Percentiles rank a stretch among this genome's conserved stretches.
Evolutionary conservation across 164 flowering plant species (phyloP).

Genomic region (Stephania yunnanensis): DNA sequence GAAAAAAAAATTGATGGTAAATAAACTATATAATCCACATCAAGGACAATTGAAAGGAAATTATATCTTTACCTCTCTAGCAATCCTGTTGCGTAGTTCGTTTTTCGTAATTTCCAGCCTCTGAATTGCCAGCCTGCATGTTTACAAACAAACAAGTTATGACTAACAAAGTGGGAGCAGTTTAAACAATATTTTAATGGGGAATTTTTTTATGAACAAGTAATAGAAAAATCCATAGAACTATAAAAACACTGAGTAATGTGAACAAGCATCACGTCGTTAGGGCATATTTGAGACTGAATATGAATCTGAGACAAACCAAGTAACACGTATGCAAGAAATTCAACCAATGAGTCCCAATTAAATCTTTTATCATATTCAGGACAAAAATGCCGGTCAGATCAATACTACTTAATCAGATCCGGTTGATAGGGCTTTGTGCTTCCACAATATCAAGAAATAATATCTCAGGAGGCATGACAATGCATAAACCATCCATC

Average conservation of each 20-base stretch:
- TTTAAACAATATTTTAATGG: neutral
- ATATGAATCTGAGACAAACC: neutral
- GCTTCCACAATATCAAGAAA: neutral
- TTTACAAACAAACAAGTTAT: slow-evolving; percentile 11
- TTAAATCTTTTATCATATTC: neutral
- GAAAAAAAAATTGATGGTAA: slow-evolving; percentile 15
- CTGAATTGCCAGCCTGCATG: slow-evolving; percentile 86
- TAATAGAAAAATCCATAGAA: neutral
- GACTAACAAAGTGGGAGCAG: neutral
- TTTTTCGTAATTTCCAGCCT: slow-evolving; percentile 91
- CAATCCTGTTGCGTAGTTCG: slow-evolving; percentile 89
- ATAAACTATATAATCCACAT: neutral
- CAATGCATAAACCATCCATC: neutral
- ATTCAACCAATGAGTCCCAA: too few relatives aligned
- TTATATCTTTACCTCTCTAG: slow-evolving; percentile 66
- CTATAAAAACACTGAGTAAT: neutral
- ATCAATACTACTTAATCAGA: neutral
- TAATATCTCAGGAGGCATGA: neutral
- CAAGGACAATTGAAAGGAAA: slow-evolving; percentile 7
- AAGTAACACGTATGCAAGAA: too few relatives aligned
- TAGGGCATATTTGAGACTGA: neutral
- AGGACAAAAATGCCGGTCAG: neutral
- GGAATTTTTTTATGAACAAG: neutral
- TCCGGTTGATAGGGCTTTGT: neutral
- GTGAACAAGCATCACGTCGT: neutral